phyloP scores from a whole-genome alignment of 805 yeast species.

The Metschnikowia proteae region DNA sequence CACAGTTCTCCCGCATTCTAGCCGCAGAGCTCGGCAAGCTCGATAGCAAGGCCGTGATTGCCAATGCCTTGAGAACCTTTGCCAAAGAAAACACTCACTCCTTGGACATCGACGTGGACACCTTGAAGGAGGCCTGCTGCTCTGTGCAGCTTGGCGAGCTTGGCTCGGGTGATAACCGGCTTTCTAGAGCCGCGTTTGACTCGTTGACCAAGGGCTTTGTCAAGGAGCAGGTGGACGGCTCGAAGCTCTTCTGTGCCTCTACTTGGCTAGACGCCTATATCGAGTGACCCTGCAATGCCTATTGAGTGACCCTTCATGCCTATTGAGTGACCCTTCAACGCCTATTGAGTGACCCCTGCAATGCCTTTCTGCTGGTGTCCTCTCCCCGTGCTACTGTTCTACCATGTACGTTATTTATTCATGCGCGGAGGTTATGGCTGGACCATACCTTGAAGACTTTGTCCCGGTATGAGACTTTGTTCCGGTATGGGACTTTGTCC shows the following conservation, averaged over 20 bases:
- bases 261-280: constrained; percentile 57
- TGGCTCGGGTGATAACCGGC: constrained; percentile 45
- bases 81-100: constrained; percentile 31
- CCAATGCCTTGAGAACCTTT: constrained; percentile 58
- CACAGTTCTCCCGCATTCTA: constrained; percentile 63
- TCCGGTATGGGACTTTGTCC: too few relatives aligned
- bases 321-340: too few relatives aligned
- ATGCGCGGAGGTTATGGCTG: too few relatives aligned
- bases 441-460: too few relatives aligned
- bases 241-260: constrained; percentile 54
- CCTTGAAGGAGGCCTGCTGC: constrained; percentile 46
- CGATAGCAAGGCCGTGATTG: constrained; percentile 48
- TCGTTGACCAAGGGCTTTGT: constrained; percentile 52
- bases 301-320: too few relatives aligned
- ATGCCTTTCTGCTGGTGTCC: too few relatives aligned
- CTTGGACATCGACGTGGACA: constrained; percentile 45
- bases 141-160: constrained; percentile 44
- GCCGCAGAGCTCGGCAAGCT: constrained; percentile 50
- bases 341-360: too few relatives aligned
- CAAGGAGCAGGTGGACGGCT: constrained; percentile 54
- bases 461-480: too few relatives aligned
- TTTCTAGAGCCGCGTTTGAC: constrained; percentile 44
- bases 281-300: constrained; percentile 21
- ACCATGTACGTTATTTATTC: too few relatives aligned
- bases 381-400: too few relatives aligned